Base-by-base conservation (phyloP, 2,329 filamentous ascomycete genomes). In the Aspergillus ochraceoroseus region DNA sequence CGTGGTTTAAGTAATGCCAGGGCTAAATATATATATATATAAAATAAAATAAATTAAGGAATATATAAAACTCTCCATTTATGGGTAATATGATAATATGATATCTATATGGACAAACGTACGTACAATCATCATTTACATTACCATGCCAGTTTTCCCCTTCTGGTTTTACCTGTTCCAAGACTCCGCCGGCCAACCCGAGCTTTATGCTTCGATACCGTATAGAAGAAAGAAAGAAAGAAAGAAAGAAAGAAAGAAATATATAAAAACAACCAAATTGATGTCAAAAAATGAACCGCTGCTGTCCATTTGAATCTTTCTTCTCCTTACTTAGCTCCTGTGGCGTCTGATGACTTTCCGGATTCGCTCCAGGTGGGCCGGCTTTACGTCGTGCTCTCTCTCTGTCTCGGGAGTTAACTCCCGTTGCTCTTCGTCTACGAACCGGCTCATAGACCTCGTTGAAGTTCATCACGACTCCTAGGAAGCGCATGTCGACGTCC, bases 391-490 rank as follows among this genome's bases (percentile, higher is more conserved):
- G 56, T 7, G 49, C 48, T 23, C 53, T 44, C 31, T 57, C 52
- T 43, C 54, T 65, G 26, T 62, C 64, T 12, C 56, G 60, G n/a
- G 58, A 53, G 18, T 47, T 58, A 2, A 53, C 41, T 4, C 51
- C 56, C 9, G 56, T 43, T 27, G 59, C 55, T 25, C 61, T 57
- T 43, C 75, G 68, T 66, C 81, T 80, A 61, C 82, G 77, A 55
- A 82, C 77, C 9, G 87, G 85, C 65, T 86, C 79, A 65, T 96
- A 96, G 17, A 94, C 85, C 62, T 96, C 90, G 66, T 98, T 98
- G 67, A 96, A 98, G 67, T 96, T 98, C 87, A 98, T 96, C 27
- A 92, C 86, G 32, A 96, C 88, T 26, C 87, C 92, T 51, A 98
- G 69, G 72, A 96, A 96, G 39, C 90, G 77, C 81, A 98, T 87